phyloP scores from a whole-genome alignment of 208 protist species.

The Naegleria gruberi region DNA sequence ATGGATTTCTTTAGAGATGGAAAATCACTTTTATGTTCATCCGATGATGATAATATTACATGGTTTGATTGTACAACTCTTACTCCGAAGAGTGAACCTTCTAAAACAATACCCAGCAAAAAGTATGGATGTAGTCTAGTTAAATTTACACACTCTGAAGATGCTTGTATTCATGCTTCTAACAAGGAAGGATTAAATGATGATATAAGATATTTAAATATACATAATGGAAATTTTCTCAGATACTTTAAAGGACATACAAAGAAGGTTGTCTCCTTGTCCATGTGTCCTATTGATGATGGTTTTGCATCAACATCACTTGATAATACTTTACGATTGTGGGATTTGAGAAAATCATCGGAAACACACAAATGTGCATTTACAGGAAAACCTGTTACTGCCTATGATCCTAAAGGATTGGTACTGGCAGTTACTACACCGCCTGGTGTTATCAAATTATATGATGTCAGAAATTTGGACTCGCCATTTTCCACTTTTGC shows the following conservation, averaged over 20 bases:
- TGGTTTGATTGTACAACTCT: not conserved
- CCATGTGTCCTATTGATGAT: slow-evolving; percentile 12
- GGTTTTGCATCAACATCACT: not conserved
- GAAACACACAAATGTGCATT: not conserved
- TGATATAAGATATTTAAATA: not conserved
- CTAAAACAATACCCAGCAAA: not conserved
- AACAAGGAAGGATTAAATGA: not conserved
- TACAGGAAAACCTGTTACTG: not conserved
- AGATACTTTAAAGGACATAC: slow-evolving; percentile 14
- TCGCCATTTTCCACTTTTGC: not conserved
- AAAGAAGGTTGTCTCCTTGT: not conserved
- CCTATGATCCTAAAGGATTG: not conserved
- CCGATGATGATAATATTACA: not conserved
- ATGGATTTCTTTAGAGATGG: slow-evolving; percentile 15
- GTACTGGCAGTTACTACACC: not conserved
- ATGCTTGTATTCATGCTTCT: not conserved
- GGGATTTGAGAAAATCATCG: slow-evolving; percentile 5
- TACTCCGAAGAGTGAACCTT: not conserved
- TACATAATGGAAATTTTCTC: slow-evolving; percentile 1
- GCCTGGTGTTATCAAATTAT: not conserved
- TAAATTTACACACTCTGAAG: not conserved
- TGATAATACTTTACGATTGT: not conserved
- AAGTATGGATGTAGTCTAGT: slow-evolving; percentile 5
- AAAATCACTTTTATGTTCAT: not conserved
- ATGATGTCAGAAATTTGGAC: not conserved